Evolutionary conservation across 345 rosid species (phyloP).

Genomic region (Salix udensis): DNA sequence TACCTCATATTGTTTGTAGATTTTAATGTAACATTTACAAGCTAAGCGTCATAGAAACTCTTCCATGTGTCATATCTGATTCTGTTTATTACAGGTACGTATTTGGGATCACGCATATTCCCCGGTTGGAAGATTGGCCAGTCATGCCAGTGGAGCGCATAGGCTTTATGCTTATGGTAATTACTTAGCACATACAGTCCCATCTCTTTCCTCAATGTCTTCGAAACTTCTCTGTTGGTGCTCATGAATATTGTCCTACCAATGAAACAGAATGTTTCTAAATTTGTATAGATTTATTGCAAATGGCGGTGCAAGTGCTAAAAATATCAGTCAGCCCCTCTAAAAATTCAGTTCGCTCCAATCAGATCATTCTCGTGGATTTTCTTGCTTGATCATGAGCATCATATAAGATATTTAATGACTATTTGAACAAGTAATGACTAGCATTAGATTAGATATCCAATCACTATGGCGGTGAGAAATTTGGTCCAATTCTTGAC

Average conservation of each 20-base stretch:
- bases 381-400: not conserved
- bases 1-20: not conserved
- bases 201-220: not conserved
- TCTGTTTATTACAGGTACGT: conserved; percentile 56
- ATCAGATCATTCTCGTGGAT: not conserved
- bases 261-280: not conserved
- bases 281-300: not conserved
- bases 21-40: not conserved
- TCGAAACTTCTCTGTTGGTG: not conserved
- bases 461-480: not conserved
- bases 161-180: conserved; percentile 85
- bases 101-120: conserved; percentile 83
- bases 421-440: too few relatives aligned
- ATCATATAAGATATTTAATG: not conserved
- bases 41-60: not conserved
- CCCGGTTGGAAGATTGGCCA: conserved; percentile 94
- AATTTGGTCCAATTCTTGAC: not conserved
- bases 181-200: not conserved
- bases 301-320: not conserved
- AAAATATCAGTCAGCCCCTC: too few relatives aligned
- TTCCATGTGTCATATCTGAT: not conserved
- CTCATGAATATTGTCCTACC: not conserved
- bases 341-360: not conserved
- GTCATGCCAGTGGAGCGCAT: conserved; percentile 85
- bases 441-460: not conserved